Evolutionary conservation across 23 red algal species (phyloP), one percentile per base, ranked within the genome.

Genomic region (Chondrus crispus): DNA sequence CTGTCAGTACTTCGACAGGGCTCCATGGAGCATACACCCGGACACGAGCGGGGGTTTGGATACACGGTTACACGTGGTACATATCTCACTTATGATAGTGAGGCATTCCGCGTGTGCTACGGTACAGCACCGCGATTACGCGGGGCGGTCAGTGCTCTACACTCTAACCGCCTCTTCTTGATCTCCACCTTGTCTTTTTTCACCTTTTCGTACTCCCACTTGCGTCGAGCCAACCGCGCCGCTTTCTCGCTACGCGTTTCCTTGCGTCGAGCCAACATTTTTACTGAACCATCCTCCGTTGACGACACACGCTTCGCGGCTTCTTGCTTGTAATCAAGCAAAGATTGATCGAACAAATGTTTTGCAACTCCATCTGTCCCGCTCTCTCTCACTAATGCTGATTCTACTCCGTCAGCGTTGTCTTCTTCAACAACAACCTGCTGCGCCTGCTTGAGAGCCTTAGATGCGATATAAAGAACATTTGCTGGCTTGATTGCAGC

Each of bases 281-380:
- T 89, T 24, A 12, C 28, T 1, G 70, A 22, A 32, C 22, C n/a
- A 44, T 89, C 85, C 24, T 55, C 70, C 13, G 44, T 41, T 13
- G 11, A 52, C 22, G 49, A 19, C 2, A 45, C 46, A 1, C 52
- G 1, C 70, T 89, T 79, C 11, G 45, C 44, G 1, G 69, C 24
- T 0, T 62, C 70, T 11, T 44, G 1, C 36, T 80, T 79, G 71
- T 47, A 89, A 35, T 89, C 85, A n/a, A 80, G 71, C 10, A 89
- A 18, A 30, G 2, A 46, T 68, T 89, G 69, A 39, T 79, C 49
- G 10, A 89, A 0, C 26, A 43, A 30, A 60, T 66, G 73, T 43
- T 66, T 10, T 29, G 73, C 68, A 74, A 62, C 71, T 7, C 70
- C 85, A 9, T 79, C 5, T 54, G 75, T 89, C 11, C 4, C 53